phyloP scores from a whole-genome alignment of 1,139 yeast species.

The Yamadazyma dushanensis region DNA sequence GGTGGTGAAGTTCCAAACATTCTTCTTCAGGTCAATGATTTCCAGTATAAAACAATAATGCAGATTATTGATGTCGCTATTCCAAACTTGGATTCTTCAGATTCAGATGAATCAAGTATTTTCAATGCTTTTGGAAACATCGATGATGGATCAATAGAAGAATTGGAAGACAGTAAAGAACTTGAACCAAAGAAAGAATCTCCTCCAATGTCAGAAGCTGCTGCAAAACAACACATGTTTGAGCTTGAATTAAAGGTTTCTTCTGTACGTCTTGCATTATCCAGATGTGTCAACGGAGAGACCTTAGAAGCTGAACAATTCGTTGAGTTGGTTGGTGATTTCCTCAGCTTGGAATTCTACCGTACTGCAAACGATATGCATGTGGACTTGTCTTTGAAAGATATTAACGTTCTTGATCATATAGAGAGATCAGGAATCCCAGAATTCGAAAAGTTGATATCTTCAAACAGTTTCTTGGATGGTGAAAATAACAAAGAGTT shows the following conservation, averaged over 20 bases:
- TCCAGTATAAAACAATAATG: slow-evolving; percentile 87
- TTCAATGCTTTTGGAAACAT: slow-evolving; percentile 36
- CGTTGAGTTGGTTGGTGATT: slow-evolving; percentile 71
- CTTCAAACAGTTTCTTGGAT: slow-evolving; percentile 56
- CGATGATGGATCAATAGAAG: slow-evolving; percentile 22
- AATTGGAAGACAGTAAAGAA: slow-evolving; percentile 6
- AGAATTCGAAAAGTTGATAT: slow-evolving; percentile 68
- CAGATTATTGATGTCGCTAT: slow-evolving; percentile 68
- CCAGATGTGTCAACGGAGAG: slow-evolving; percentile 63
- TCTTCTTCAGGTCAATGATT: slow-evolving; percentile 75
- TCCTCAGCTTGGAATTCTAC: slow-evolving; percentile 58
- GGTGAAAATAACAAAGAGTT: slow-evolving; percentile 45
- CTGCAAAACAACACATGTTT: slow-evolving; percentile 54
- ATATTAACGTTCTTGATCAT: slow-evolving; percentile 71
- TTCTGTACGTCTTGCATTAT: slow-evolving; percentile 59
- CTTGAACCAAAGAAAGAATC: slow-evolving; percentile 4
- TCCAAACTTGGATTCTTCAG: slow-evolving; percentile 53
- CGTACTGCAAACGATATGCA: slow-evolving; percentile 64
- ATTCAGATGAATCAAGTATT: slow-evolving; percentile 31
- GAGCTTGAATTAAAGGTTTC: slow-evolving; percentile 74
- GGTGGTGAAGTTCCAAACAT: slow-evolving; percentile 82
- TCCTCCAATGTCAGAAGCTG: slow-evolving; percentile 17
- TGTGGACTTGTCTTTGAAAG: slow-evolving; percentile 63
- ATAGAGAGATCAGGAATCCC: slow-evolving; percentile 63
- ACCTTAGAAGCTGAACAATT: slow-evolving; percentile 66